phyloP scores from a whole-genome alignment of 2,329 filamentous ascomycete species.

The Apiospora pterosperma region DNA sequence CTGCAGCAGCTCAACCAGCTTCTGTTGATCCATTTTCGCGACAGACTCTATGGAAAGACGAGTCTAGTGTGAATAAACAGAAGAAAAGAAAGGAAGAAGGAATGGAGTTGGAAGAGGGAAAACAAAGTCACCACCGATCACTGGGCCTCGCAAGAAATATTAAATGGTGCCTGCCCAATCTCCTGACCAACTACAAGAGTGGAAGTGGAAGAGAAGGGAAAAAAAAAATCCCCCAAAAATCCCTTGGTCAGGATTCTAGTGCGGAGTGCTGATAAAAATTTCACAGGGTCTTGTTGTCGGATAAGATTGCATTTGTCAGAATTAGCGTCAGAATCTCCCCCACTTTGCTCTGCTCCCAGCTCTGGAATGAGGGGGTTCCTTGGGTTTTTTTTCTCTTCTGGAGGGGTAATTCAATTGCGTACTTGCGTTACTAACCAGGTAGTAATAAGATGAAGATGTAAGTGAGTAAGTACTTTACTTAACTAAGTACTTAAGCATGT shows the following conservation, averaged over 20 bases:
- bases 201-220: conserved; percentile 1
- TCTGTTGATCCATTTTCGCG: conserved; percentile 69
- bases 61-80: conserved; percentile 1
- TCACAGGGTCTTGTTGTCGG: conserved; percentile 4
- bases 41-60: background rate
- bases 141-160: background rate
- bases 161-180: conserved; percentile 10
- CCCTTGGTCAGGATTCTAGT: background rate
- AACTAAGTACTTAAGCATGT: too few relatives aligned
- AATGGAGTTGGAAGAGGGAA: conserved; percentile 2
- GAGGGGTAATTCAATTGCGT: background rate
- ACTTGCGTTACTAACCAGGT: too few relatives aligned
- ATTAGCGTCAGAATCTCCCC: background rate
- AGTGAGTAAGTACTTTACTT: too few relatives aligned
- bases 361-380: conserved; percentile 1
- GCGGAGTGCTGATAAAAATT: conserved; percentile 5
- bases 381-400: background rate
- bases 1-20: conserved; percentile 83
- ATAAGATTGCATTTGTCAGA: conserved; percentile 4
- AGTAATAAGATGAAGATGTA: too few relatives aligned
- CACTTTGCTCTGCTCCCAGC: background rate
- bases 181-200: conserved; percentile 3
- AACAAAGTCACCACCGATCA: background rate
- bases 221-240: background rate
- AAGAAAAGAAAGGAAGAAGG: conserved; percentile 2